Evolutionary conservation across 139 green algal species (phyloP).

Genomic region (Astrephomene gubernaculifera): DNA sequence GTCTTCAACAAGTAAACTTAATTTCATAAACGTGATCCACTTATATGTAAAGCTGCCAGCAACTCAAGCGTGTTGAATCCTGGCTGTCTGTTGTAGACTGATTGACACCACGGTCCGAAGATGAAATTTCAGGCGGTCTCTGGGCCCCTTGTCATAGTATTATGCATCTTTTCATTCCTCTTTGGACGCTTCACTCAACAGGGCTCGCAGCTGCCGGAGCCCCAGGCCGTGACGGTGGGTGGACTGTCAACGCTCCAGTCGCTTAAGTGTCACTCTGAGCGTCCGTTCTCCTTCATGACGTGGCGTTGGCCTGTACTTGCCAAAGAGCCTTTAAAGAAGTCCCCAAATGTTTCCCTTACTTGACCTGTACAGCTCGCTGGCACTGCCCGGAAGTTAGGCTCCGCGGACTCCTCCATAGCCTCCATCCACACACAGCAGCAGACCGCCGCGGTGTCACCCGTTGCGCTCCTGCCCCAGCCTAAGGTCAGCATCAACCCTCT

Average conservation of each 20-base stretch:
- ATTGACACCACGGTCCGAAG: background rate
- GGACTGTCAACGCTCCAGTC: too few relatives aligned
- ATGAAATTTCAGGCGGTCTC: conserved; percentile 25
- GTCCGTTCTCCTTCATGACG: too few relatives aligned
- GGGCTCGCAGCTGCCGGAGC: conserved; percentile 25
- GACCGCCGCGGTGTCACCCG: background rate
- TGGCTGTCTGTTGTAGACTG: background rate
- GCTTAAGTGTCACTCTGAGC: too few relatives aligned
- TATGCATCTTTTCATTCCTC: conserved; percentile 22
- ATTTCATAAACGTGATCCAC: too few relatives aligned
- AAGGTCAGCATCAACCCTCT: conserved; percentile 45
- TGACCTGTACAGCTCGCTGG: background rate
- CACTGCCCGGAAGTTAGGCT: background rate
- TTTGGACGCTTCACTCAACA: conserved; percentile 32
- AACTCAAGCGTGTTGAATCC: background rate
- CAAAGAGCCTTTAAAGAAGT: too few relatives aligned
- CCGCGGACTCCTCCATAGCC: background rate
- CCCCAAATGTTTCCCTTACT: too few relatives aligned
- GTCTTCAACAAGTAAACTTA: too few relatives aligned
- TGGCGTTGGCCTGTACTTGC: too few relatives aligned
- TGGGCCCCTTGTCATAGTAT: background rate
- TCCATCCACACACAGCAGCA: background rate
- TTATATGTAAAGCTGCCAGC: too few relatives aligned
- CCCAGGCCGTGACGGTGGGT: too few relatives aligned
- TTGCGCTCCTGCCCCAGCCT: background rate